A percentile compares a stretch with the other conserved stretches of the same genome.
Conservation (phyloP, 2,329 filamentous ascomycete genomes). For the Coniochaeta hoffmannii region DNA sequence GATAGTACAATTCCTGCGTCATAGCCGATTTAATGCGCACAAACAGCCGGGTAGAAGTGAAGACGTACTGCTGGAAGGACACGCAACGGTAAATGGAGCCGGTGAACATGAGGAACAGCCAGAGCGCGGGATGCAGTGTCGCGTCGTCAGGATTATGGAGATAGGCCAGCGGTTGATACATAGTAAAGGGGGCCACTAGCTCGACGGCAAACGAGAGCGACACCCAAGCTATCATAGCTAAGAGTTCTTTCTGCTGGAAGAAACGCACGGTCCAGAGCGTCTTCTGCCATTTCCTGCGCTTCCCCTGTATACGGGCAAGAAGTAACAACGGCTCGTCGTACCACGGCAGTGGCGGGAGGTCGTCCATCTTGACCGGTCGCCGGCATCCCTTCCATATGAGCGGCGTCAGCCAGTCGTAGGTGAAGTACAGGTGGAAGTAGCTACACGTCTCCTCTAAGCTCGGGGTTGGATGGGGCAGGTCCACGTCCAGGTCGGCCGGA, state of each 20-base stretch:
- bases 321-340: conserved; percentile 47
- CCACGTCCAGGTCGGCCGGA: no score
- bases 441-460: conserved; percentile 46
- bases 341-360: conserved; percentile 43
- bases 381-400: conserved; percentile 32
- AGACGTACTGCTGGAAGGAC: conserved; percentile 49
- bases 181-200: conserved; percentile 43
- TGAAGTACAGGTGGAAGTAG: conserved; percentile 44
- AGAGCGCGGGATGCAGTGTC: conserved; percentile 24
- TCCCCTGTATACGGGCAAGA: conserved; percentile 32
- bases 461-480: conserved; percentile 21
- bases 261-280: conserved; percentile 39
- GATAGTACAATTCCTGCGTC: conserved; percentile 52
- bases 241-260: no score
- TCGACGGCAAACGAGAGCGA: conserved; percentile 33
- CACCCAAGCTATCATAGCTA: conserved; percentile 36
- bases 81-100: conserved; percentile 42
- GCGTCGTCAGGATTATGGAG: conserved; percentile 32
- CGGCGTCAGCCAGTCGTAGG: conserved; percentile 41
- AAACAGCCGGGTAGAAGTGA: conserved; percentile 47
- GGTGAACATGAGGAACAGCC: conserved; percentile 45
- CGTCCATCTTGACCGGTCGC: conserved; percentile 35
- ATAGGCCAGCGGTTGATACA: conserved; percentile 46
- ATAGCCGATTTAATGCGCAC: conserved; percentile 49
- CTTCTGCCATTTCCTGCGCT: conserved; percentile 34